Percentiles rank a stretch among this genome's conserved stretches.
Evolutionary conservation across 2,329 filamentous ascomycete genomes (phyloP).

Genomic region (Alternaria sp.): DNA sequence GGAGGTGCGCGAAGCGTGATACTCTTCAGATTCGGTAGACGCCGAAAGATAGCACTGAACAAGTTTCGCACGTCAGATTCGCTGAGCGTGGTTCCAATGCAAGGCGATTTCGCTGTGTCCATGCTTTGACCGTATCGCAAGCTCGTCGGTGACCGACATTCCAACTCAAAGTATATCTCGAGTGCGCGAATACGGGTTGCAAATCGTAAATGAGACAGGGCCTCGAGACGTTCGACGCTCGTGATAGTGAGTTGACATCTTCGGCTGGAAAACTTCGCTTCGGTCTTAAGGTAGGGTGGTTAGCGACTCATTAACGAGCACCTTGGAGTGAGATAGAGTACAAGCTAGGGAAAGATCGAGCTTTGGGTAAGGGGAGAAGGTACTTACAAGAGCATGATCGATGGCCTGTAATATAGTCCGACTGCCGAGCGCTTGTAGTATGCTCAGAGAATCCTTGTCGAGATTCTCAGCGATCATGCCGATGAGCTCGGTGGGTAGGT

Average conservation of each 20-base stretch:
- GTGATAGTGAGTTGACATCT: neutral
- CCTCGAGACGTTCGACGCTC: neutral
- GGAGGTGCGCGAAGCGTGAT: neutral
- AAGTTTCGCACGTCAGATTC: neutral
- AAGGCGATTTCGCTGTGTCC: neutral
- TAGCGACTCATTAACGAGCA: neutral
- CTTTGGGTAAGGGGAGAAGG: neutral
- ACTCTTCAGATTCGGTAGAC: neutral
- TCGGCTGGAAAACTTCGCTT: neutral
- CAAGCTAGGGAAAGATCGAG: neutral
- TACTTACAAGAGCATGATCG: slow-evolving; percentile 6
- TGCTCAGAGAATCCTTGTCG: neutral
- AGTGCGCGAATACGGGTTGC: neutral
- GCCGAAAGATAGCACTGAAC: neutral
- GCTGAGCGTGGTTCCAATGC: neutral
- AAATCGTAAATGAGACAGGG: slow-evolving; percentile 2
- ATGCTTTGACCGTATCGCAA: neutral
- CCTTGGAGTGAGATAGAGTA: neutral
- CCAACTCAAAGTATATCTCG: neutral
- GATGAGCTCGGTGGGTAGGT: slow-evolving; percentile 8
- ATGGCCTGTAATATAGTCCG: neutral
- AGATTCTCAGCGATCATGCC: slow-evolving; percentile 3
- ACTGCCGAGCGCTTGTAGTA: slow-evolving; percentile 1
- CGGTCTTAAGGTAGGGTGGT: neutral
- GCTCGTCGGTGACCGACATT: neutral